phyloP scores from a whole-genome alignment of 225 moss, liverwort and hornwort species.

The Physcomitrellopsis africana region DNA sequence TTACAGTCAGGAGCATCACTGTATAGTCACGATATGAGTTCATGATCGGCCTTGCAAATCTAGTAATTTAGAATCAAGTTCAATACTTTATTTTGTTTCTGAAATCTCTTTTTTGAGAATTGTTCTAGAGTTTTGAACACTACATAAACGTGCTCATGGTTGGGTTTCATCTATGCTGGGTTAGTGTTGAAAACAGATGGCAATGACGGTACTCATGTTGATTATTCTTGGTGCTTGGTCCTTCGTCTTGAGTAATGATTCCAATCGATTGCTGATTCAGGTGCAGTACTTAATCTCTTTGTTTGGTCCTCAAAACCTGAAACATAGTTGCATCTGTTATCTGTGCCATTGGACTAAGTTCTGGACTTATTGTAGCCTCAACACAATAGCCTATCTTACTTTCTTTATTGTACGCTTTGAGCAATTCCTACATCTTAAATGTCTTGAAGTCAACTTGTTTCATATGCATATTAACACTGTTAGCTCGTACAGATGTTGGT shows the following conservation, averaged over 20 bases:
- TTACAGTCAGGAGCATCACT: neutral
- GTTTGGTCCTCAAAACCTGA: accelerated
- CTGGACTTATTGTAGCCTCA: neutral
- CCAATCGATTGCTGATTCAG: constrained; percentile 86
- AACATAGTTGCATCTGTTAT: neutral
- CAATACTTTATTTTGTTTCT: neutral
- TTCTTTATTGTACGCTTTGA: neutral
- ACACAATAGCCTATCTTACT: neutral
- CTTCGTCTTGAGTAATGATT: constrained; percentile 86
- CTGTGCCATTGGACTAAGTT: neutral
- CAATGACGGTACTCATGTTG: constrained; percentile 57
- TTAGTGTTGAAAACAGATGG: constrained; percentile 76
- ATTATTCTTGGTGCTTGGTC: constrained; percentile 87
- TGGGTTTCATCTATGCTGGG: constrained; percentile 38
- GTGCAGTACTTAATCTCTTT: constrained; percentile 25
- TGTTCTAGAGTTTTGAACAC: neutral
- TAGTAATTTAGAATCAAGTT: neutral
- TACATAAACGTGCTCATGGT: constrained; percentile 29
- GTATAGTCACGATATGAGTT: neutral
- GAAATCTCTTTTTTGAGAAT: neutral
- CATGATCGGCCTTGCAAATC: neutral
- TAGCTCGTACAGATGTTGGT: neutral
- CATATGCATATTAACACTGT: neutral
- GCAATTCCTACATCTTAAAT: neutral
- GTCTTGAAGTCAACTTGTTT: neutral